Base-by-base conservation (phyloP, 495 filamentous ascomycete genomes). In the Elaphomyces granulatus region DNA sequence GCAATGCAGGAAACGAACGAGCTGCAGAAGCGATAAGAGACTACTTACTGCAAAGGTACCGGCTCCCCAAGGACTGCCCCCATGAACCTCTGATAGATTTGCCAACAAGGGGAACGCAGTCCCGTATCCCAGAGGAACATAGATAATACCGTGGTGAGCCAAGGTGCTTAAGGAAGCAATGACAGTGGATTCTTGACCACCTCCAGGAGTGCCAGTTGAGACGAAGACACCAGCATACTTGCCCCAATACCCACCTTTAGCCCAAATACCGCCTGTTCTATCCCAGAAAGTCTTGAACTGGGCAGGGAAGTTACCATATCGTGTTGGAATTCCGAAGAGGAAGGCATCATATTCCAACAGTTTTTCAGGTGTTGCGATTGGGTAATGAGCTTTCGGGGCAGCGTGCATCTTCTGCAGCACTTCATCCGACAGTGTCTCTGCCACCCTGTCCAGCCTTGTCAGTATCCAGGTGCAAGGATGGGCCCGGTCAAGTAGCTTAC, bases 251-350 rank as follows among this genome's bases (percentile, higher is more conserved):
- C 71, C 79, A 44, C 87, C 85, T 14, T 59, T 54, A 28, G 58
- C 49, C 80, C 81, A 85, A 51, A 81, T 78, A 53, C 70, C 63
- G 52, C 84, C 84, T 18, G 81, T 82, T 59, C 71, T 67, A 68
- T 92, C 83, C 80, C 79, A 87, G 73, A 87, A 92, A 32, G 76
- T 57, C 72, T 87, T 95, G 81, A 81, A 96, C 65, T 98, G 90
- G 19, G 80, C 87, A 31, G 90, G 87, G 72, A 94, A 93, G 76
- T 94, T 99, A 58, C 90, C 90, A 67, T 83, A 99, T 41, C 90
- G 80, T n/a, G 90, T 99, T 20, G 90, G 90, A 61, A 99, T 87
- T 50, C 92, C 92, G 45, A 99, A 73, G 28, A 99, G 78, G 63
- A 99, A 78, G 55, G 69, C 90, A 55, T 96, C 87, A 66, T 90